Evolutionary conservation across 306 rosid genomes (phyloP).

Genomic region (Corylus avellana): DNA sequence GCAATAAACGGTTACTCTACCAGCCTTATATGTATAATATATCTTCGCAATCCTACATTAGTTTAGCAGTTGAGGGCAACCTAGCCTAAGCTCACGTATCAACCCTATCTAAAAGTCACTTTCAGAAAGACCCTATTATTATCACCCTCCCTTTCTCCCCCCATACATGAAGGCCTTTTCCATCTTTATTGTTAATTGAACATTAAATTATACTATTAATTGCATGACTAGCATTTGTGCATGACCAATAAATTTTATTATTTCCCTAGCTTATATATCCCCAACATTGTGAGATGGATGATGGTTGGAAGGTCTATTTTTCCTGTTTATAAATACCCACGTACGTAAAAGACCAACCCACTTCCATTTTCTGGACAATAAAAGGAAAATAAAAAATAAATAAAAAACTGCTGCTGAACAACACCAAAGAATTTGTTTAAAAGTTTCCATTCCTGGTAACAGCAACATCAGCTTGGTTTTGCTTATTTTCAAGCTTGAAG

Average conservation of each 20-base stretch:
- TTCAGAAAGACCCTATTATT: slow-evolving; percentile 47
- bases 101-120: slow-evolving; percentile 40
- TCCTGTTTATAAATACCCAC: slow-evolving; percentile 51
- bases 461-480: not conserved
- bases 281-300: slow-evolving; percentile 38
- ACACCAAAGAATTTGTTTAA: not conserved
- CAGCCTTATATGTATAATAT: too few relatives aligned
- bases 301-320: slow-evolving; percentile 70
- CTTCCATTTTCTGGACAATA: slow-evolving; percentile 44
- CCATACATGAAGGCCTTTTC: too few relatives aligned
- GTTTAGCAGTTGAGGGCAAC: slow-evolving; percentile 31
- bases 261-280: not conserved
- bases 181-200: too few relatives aligned
- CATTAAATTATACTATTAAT: too few relatives aligned
- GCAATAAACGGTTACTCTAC: too few relatives aligned
- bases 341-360: slow-evolving; percentile 34
- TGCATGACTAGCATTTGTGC: not conserved
- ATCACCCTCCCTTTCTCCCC: slow-evolving; percentile 29
- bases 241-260: not conserved
- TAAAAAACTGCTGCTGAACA: not conserved
- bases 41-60: not conserved
- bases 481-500: slow-evolving; percentile 28
- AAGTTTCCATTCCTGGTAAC: not conserved
- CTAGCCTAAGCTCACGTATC: slow-evolving; percentile 7
- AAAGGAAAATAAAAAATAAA: not conserved